A percentile compares a stretch with the other conserved stretches of the same genome.
Evolutionary conservation across 371 early-diverging fungal genomes (phyloP).

Genomic region (Syncephalis plumigaleata): DNA sequence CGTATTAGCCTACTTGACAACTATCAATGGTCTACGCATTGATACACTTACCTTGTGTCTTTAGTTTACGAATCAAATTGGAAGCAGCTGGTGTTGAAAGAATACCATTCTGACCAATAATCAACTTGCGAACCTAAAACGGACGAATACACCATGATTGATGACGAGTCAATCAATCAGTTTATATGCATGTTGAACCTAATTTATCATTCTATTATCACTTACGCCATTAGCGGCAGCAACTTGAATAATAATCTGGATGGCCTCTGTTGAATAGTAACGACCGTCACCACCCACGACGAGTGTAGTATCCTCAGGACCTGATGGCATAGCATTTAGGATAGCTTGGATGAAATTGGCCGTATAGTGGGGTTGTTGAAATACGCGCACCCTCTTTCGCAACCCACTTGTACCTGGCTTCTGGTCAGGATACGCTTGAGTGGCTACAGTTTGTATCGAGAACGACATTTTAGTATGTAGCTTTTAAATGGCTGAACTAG

Average conservation of each 20-base stretch:
- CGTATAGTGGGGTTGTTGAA: conserved; percentile 86
- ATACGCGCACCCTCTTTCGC: conserved; percentile 88
- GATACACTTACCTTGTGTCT: conserved; percentile 47
- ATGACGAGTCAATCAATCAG: background rate
- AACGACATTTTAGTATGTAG: too few species aligned
- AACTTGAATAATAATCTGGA: conserved; percentile 74
- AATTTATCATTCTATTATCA: background rate
- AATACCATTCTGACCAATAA: conserved; percentile 86
- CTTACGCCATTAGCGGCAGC: conserved; percentile 77
- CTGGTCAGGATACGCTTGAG: conserved; percentile 69
- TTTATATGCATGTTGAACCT: background rate
- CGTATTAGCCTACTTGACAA: background rate
- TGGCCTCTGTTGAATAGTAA: conserved; percentile 67
- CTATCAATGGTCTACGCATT: too few species aligned
- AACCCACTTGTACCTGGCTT: conserved; percentile 96
- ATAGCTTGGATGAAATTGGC: conserved; percentile 88
- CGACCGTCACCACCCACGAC: conserved; percentile 97
- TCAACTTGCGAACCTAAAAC: conserved; percentile 56
- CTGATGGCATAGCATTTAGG: conserved; percentile 65
- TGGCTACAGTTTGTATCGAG: conserved; percentile 28
- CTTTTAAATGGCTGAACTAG: too few species aligned
- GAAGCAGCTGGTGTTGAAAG: conserved; percentile 95
- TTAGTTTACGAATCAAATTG: conserved; percentile 72
- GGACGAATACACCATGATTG: too few species aligned
- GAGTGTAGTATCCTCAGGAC: conserved; percentile 56